These are phyloP conservation scores for Mucor sp. DNA, from an alignment of 371 early-diverging fungal genomes.

Conservation along the genomic window DNA sequence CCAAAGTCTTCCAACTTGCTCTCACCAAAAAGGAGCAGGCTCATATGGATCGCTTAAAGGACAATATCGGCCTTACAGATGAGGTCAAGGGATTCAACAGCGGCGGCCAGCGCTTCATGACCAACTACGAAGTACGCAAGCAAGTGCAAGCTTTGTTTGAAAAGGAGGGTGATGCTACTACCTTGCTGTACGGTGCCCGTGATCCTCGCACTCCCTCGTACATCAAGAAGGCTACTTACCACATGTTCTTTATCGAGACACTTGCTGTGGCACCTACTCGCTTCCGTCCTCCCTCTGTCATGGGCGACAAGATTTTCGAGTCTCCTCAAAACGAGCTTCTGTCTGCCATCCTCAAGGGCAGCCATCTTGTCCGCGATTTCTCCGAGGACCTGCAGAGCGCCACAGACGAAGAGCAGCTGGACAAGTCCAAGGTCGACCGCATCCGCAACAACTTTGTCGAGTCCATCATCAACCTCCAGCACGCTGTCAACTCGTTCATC, in stretches of 20 bases:
- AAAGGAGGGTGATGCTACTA: slow-evolving; percentile 73
- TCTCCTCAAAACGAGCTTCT: slow-evolving; percentile 93
- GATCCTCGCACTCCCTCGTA: slow-evolving; percentile 55
- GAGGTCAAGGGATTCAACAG: slow-evolving; percentile 37
- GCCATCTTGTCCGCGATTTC: slow-evolving; percentile 68
- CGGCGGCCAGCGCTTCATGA: slow-evolving; percentile 62
- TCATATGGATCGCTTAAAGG: slow-evolving; percentile 54
- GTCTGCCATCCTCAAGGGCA: slow-evolving; percentile 83
- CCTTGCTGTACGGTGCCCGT: slow-evolving; percentile 78
- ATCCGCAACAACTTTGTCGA: slow-evolving; percentile 62
- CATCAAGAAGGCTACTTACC: slow-evolving; percentile 52
- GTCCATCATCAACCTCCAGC: slow-evolving; percentile 86
- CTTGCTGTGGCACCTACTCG: slow-evolving; percentile 96
- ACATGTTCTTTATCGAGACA: slow-evolving; percentile 95
- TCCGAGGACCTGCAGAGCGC: slow-evolving; percentile 44
- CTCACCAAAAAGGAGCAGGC: slow-evolving; percentile 71
- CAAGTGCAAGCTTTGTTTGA: slow-evolving; percentile 76
- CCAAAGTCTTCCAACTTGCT: slow-evolving; percentile 87
- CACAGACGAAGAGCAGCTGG: slow-evolving; percentile 36
- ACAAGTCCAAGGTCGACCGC: slow-evolving; percentile 43
- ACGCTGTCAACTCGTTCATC: slow-evolving; percentile 89
- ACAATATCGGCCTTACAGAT: slow-evolving; percentile 24
- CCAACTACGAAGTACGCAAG: slow-evolving; percentile 81
- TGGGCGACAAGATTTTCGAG: slow-evolving; percentile 92
- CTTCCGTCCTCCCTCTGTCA: slow-evolving; percentile 93